A percentile compares a stretch with the other conserved stretches of the same genome.
phyloP scores from a whole-genome alignment of 306 rosid genomes.

The Begonia fuchsioides region DNA sequence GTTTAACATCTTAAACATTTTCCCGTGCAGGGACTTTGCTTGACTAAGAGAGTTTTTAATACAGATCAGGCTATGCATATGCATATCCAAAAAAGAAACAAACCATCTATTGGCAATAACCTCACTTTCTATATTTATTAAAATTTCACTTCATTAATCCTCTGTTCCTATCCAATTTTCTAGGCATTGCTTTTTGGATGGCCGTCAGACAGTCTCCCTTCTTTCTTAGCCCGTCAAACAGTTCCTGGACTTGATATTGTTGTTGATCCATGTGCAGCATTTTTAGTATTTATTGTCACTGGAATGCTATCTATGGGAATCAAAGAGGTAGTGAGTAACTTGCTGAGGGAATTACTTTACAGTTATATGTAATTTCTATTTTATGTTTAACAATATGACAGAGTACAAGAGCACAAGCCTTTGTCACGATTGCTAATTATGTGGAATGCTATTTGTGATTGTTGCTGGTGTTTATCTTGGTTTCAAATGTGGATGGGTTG shows the following conservation, averaged over 20 bases:
- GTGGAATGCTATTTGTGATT: conserved; percentile 71
- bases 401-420: conserved; percentile 67
- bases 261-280: conserved; percentile 86
- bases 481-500: conserved; percentile 85
- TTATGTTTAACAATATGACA: conserved; percentile 21
- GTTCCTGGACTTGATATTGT: conserved; percentile 54
- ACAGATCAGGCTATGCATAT: not conserved
- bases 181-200: conserved; percentile 87
- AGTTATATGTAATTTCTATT: too few species aligned
- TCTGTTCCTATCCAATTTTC: not conserved
- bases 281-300: conserved; percentile 56
- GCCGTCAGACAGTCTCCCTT: conserved; percentile 36
- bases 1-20: too few species aligned
- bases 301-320: conserved; percentile 73
- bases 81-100: not conserved
- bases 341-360: not conserved
- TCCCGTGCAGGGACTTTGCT: not conserved
- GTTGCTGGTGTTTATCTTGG: conserved; percentile 70
- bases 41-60: not conserved
- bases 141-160: not conserved
- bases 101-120: not conserved
- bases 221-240: conserved; percentile 50
- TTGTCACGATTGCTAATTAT: conserved; percentile 59
- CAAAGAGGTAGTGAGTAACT: conserved; percentile 54
- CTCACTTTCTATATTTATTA: not conserved